Evolutionary conservation across 768 basidiomycete species (phyloP).

Genomic region (Omphalotus guepiniiformis): DNA sequence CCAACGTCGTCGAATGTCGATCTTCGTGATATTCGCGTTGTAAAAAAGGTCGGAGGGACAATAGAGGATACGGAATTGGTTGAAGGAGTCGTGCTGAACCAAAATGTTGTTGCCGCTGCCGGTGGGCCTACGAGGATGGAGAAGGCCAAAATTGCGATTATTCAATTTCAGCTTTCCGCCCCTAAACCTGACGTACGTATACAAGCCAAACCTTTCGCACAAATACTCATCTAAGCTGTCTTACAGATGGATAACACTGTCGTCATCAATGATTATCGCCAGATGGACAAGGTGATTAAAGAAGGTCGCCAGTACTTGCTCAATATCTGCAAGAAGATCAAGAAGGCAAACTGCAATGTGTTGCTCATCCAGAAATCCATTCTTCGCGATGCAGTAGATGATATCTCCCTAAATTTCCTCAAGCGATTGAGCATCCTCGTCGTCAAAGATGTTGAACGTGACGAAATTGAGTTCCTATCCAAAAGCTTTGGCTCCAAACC

Average conservation of each 20-base stretch:
- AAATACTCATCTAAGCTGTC: slow-evolving; percentile 5
- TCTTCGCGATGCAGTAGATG: slow-evolving; percentile 97
- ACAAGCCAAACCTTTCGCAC: neutral
- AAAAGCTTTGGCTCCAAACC: slow-evolving; percentile 96
- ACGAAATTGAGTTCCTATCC: slow-evolving; percentile 96
- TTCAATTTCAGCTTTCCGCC: slow-evolving; percentile 96
- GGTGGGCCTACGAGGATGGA: slow-evolving; percentile 95
- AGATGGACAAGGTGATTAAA: slow-evolving; percentile 99
- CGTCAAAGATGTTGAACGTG: slow-evolving; percentile 96
- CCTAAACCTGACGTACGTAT: slow-evolving; percentile 94
- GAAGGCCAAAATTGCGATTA: slow-evolving; percentile 97
- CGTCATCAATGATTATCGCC: slow-evolving; percentile 97
- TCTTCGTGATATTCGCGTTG: slow-evolving; percentile 90
- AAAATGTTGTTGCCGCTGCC: slow-evolving; percentile 85
- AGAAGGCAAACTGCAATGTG: slow-evolving; percentile 99
- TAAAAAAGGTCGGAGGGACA: slow-evolving; percentile 98
- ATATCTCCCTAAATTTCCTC: slow-evolving; percentile 94
- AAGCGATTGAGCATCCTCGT: slow-evolving; percentile 95
- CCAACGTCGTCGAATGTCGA: slow-evolving; percentile 93
- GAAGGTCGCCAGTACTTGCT: slow-evolving; percentile 97
- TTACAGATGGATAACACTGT: slow-evolving; percentile 98
- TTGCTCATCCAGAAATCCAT: slow-evolving; percentile 99
- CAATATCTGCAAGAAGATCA: slow-evolving; percentile 98
- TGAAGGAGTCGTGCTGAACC: slow-evolving; percentile 96
- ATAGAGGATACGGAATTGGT: slow-evolving; percentile 98